Base-by-base conservation (phyloP, 73 alveolate species). In the Symbiodinium pilosum region DNA sequence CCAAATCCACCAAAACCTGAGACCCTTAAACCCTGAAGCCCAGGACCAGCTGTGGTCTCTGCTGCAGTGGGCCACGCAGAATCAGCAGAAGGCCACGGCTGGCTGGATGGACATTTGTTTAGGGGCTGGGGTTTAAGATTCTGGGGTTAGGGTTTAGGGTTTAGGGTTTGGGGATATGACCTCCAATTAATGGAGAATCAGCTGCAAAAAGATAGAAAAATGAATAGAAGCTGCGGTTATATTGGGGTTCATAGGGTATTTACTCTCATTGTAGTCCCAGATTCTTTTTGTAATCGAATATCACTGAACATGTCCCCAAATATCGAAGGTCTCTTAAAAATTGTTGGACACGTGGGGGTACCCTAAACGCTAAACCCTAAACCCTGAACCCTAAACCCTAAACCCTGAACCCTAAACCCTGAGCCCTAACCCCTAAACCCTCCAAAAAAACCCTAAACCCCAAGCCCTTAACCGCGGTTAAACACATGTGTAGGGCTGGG, bases 41-140 rank as follows among this genome's bases (percentile, higher is more conserved):
- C 77, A 91, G 77, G 77, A 69, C 7, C 96, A 91, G 54, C 87
- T 91, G 88, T 83, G 38, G 75, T 68, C 34, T 64, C 88, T 91
- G 41, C 26, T 91, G 87, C 87, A 85, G 44, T 91, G 96, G 96
- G 96, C 96, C 81, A 42, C 69, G 5, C 87, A 91, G 12, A 85
- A 85, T 28, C 75, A 44, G 41, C 96, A 91, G 87, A 91, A 91
- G 96, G 96, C 87, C 21, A 32, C 16, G 30, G 20, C 43, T 1
- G 34, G 39, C n/a, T n/a, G n/a, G n/a, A n/a, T n/a, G n/a, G n/a
- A n/a, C n/a, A n/a, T n/a, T n/a, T n/a, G n/a, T 54, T 5, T 3
- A 34, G 4, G 68, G 64, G 38, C 36, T 54, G 11, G 11, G 84
- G 42, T 54, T 14, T 14, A 24, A 24, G 24, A 16, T 68, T 68